Conservation (phyloP, 179 eudicot genomes). For the Spergularia azorica region DNA sequence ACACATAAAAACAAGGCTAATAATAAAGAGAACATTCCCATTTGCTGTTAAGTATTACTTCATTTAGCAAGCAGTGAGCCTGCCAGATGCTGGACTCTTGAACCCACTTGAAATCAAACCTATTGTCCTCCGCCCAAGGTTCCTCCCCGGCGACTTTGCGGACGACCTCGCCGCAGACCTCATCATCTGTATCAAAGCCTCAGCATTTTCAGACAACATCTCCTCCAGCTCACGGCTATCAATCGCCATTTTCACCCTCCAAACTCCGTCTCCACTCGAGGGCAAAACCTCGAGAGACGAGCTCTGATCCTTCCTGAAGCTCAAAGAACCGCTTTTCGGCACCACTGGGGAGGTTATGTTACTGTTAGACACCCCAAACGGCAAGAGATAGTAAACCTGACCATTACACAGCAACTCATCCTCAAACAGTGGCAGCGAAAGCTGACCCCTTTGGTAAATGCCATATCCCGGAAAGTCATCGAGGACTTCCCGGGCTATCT, state of each 20-base stretch:
- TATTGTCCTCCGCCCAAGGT: slow-evolving; percentile 29
- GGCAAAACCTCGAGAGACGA: slow-evolving; percentile 43
- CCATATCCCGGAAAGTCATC: slow-evolving; percentile 48
- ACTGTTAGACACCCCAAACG: slow-evolving; percentile 26
- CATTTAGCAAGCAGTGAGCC: slow-evolving; percentile 23
- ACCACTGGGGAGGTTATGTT: slow-evolving; percentile 10
- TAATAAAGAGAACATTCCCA: no score
- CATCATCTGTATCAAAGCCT: slow-evolving; percentile 72
- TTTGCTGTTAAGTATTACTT: no score
- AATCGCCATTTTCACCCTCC: slow-evolving; percentile 70
- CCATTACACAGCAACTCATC: slow-evolving; percentile 43
- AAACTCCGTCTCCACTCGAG: slow-evolving; percentile 52
- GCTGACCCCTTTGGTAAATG: slow-evolving; percentile 30
- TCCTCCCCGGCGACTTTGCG: slow-evolving; percentile 24
- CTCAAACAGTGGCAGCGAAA: slow-evolving; percentile 40
- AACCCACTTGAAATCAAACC: slow-evolving; percentile 31
- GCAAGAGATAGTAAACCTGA: slow-evolving; percentile 50
- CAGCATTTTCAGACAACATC: slow-evolving; percentile 51
- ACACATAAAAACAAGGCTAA: no score
- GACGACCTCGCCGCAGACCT: slow-evolving; percentile 45
- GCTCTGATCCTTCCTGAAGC: slow-evolving; percentile 31
- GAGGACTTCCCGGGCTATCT: slow-evolving; percentile 42
- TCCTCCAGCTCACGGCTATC: slow-evolving; percentile 50
- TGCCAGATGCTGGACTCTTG: slow-evolving; percentile 12
- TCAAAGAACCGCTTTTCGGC: slow-evolving; percentile 16